Conservation (phyloP, 768 basidiomycete species). For the Lepiota brunneoincarnata region DNA sequence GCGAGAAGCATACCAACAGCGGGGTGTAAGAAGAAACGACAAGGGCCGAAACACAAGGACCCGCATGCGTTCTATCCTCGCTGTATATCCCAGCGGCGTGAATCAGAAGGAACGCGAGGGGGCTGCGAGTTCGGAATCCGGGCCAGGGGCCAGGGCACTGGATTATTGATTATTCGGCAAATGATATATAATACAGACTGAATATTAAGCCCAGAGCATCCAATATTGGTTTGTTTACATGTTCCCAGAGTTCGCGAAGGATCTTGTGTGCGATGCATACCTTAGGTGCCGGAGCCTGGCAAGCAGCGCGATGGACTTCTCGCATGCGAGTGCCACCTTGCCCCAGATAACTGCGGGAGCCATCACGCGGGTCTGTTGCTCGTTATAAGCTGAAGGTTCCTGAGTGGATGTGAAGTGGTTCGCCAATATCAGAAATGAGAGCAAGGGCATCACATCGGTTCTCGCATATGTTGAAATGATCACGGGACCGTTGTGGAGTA, state of each 20-base stretch:
- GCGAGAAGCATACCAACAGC: neutral
- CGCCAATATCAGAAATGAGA: neutral
- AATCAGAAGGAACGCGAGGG: too few species aligned
- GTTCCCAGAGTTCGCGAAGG: neutral
- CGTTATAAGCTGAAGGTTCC: too few species aligned
- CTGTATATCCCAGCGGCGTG: slow-evolving; percentile 4
- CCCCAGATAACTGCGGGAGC: too few species aligned
- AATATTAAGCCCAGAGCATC: neutral
- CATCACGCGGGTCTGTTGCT: too few species aligned
- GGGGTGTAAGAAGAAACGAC: slow-evolving; percentile 10
- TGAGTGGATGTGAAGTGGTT: slow-evolving; percentile 9
- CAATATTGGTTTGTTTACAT: slow-evolving; percentile 1
- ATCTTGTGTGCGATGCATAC: neutral
- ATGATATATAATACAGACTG: too few species aligned
- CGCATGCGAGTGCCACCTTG: too few species aligned
- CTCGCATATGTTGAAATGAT: slow-evolving; percentile 3
- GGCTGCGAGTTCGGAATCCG: too few species aligned
- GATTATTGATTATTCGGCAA: too few species aligned
- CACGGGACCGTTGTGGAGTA: neutral
- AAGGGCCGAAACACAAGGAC: neutral
- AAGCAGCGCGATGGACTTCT: too few species aligned
- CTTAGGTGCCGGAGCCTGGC: too few species aligned
- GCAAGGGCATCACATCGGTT: slow-evolving; percentile 13
- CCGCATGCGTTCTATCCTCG: neutral
- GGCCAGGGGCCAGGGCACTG: too few species aligned